Percentiles rank a stretch among this genome's conserved stretches.
Conservation (phyloP, 192 early-diverging fungal species). For the Neocallimastix lanati region DNA sequence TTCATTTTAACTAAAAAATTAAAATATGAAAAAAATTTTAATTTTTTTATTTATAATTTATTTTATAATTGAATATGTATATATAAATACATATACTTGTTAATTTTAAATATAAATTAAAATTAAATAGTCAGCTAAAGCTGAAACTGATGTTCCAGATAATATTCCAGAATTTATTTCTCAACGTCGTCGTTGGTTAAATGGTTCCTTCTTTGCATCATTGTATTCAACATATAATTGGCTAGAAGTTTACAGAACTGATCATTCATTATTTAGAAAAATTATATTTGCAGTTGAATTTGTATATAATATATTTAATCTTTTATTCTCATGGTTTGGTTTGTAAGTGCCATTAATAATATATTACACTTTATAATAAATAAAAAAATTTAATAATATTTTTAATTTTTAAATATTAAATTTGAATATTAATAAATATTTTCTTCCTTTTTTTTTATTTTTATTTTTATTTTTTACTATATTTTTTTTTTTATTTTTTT, state of each 20-base stretch:
- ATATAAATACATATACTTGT: background rate
- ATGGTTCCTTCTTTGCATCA: slow-evolving; percentile 66
- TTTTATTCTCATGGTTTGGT: slow-evolving; percentile 42
- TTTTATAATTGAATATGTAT: too few relatives aligned
- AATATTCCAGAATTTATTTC: slow-evolving; percentile 53
- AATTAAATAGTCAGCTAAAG: slow-evolving; percentile 21
- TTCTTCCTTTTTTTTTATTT: too few relatives aligned
- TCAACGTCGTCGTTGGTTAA: slow-evolving; percentile 63
- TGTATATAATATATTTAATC: slow-evolving; percentile 43
- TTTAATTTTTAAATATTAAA: background rate
- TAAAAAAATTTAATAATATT: too few relatives aligned
- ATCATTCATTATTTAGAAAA: slow-evolving; percentile 42
- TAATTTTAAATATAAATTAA: too few relatives aligned
- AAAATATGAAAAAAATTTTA: too few relatives aligned
- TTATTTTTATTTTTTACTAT: too few relatives aligned
- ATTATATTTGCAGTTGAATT: slow-evolving; percentile 38
- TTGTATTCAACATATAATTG: slow-evolving; percentile 50
- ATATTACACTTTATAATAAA: too few relatives aligned
- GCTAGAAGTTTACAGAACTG: slow-evolving; percentile 41
- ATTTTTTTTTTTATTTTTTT: too few relatives aligned
- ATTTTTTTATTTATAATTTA: too few relatives aligned
- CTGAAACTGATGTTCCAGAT: slow-evolving; percentile 63
- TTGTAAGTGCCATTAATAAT: too few relatives aligned
- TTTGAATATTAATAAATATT: too few relatives aligned
- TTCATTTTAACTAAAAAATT: too few relatives aligned